Base-by-base conservation (phyloP, 805 yeast species). In the Yarrowia keelungensis region DNA sequence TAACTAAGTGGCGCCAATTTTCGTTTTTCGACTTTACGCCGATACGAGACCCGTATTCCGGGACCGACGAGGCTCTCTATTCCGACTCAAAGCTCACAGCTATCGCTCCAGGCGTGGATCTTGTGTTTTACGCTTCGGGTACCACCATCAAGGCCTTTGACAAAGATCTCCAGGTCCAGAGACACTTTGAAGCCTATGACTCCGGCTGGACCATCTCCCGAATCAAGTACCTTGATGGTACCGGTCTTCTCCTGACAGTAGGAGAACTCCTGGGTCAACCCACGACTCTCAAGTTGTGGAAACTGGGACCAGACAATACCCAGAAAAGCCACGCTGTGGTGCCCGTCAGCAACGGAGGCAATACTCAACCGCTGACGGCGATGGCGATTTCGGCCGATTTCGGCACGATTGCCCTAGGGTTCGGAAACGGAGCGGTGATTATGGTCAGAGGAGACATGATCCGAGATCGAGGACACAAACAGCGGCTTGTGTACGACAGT, bases 391-490 rank as follows among this genome's bases (percentile, higher is more conserved):
- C 87, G 15, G 72, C 77, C 1, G 87, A 85, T 70, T 84, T 88
- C 70, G 83, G 91, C 2, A 85, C 90, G 42, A 76, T 89, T 7
- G 93, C 90, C 0, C 79, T 91, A 56, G 97, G 97, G 0, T 91
- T 87, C 73, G 89, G 93, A 14, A 89, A 92, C 76, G 99, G 99
- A 2, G 83, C 87, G 22, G 92, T 93, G 2, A 80, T 93, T 1
- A 79, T 93, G 8, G 85, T 93, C 0, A 80, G 98, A 71, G 99
- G 99, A 9, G 98, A 95, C 76, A 77, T 95, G 41, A 72, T 91
- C 8, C 86, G 92, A 73, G 99, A 95, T 75, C 81, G 97, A 69
- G 98, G 98, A 0, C 87, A 97, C 10, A 85, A 95, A 71, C 98
- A 94, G 74, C 81, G 98, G 38, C 76, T 89, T 0, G 87, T 93